phyloP scores from a whole-genome alignment of 2,329 filamentous ascomycete species.

The Graphiopsis chlorocephala region DNA sequence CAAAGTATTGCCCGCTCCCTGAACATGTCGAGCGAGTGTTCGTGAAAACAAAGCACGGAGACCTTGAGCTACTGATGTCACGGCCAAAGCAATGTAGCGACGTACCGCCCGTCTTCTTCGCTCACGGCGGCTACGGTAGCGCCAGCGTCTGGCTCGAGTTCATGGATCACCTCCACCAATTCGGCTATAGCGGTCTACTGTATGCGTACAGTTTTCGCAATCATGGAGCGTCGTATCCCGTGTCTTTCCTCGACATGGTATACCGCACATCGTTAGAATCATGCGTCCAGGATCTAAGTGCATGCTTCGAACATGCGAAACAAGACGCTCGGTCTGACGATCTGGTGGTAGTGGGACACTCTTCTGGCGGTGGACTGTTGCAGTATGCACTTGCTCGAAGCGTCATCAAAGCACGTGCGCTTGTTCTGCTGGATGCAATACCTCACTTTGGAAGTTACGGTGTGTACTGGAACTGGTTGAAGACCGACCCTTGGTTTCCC shows the following conservation, averaged over 20 bases:
- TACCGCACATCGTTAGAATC: conserved; percentile 45
- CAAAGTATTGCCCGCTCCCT: conserved; percentile 14
- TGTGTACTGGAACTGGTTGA: conserved; percentile 49
- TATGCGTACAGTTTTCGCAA: conserved; percentile 55
- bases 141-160: conserved; percentile 55
- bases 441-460: conserved; percentile 27
- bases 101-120: conserved; percentile 44
- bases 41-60: conserved; percentile 40
- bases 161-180: conserved; percentile 48
- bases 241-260: conserved; percentile 49
- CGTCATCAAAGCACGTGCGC: conserved; percentile 16
- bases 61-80: conserved; percentile 50
- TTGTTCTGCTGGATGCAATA: conserved; percentile 17
- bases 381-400: conserved; percentile 47
- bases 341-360: conserved; percentile 50
- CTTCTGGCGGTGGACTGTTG: conserved; percentile 50
- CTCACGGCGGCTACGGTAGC: conserved; percentile 55
- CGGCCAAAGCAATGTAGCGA: conserved; percentile 33
- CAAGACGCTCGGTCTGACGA: conserved; percentile 16
- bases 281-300: conserved; percentile 47
- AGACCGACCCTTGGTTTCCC: conserved; percentile 49
- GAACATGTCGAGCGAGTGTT: conserved; percentile 13
- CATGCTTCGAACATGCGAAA: conserved; percentile 37
- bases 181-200: conserved; percentile 42
- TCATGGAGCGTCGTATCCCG: conserved; percentile 54